Evolutionary conservation across 192 early-diverging fungal species (phyloP).

Genomic region (Entomortierella lignicola): DNA sequence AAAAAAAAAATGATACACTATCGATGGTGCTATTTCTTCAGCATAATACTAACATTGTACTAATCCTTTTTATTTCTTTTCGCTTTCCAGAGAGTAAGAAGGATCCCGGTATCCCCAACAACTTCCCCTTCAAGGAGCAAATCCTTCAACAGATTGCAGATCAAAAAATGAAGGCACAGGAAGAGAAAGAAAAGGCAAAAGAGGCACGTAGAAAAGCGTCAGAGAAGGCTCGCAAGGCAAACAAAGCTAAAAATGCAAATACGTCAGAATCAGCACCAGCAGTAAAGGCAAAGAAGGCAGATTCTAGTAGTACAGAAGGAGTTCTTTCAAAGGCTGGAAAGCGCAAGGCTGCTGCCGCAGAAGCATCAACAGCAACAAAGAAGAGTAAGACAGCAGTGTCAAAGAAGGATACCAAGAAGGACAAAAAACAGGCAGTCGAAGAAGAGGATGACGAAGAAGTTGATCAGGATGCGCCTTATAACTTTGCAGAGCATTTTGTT

Average conservation of each 20-base stretch:
- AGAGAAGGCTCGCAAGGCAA: slow-evolving; percentile 40
- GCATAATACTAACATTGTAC: too few relatives aligned
- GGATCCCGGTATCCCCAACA: slow-evolving; percentile 95
- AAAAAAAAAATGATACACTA: background rate
- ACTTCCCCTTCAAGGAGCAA: slow-evolving; percentile 91
- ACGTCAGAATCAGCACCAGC: slow-evolving; percentile 7
- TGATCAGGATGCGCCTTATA: slow-evolving; percentile 42
- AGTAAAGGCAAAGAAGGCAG: slow-evolving; percentile 19
- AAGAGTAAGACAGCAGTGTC: slow-evolving; percentile 36
- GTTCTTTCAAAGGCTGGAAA: slow-evolving; percentile 42
- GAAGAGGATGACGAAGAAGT: slow-evolving; percentile 9
- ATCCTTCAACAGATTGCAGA: slow-evolving; percentile 73
- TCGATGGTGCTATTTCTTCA: too few relatives aligned
- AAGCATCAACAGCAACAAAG: slow-evolving; percentile 19
- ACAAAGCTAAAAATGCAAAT: slow-evolving; percentile 26
- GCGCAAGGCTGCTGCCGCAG: slow-evolving; percentile 37
- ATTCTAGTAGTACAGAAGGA: slow-evolving; percentile 7
- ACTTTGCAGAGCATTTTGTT: slow-evolving; percentile 48
- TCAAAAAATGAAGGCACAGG: slow-evolving; percentile 42
- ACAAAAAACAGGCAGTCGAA: slow-evolving; percentile 11
- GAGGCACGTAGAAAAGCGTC: slow-evolving; percentile 36
- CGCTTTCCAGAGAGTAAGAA: slow-evolving; percentile 74
- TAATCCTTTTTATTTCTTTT: slow-evolving; percentile 16
- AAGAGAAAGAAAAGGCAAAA: slow-evolving; percentile 46
- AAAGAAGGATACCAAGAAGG: slow-evolving; percentile 24